These are phyloP conservation scores for Penicillium malachiteum DNA, from an alignment of 495 filamentous ascomycete species.

Conservation along the genomic window DNA sequence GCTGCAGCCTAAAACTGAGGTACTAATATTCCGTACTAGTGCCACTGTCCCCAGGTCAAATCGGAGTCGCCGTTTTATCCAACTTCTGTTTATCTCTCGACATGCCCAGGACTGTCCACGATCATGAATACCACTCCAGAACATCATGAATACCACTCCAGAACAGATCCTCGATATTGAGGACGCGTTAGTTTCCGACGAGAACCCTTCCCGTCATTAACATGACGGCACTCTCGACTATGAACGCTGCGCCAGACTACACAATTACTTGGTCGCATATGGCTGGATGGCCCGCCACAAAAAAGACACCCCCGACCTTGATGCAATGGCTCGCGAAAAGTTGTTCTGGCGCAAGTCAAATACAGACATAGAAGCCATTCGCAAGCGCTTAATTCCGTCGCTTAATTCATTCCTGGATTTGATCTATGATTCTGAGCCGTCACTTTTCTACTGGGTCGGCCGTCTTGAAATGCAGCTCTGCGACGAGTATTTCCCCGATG, in stretches of 20 bases:
- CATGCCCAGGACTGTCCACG: too few relatives aligned
- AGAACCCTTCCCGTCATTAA: conserved; percentile 26
- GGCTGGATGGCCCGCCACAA: conserved; percentile 29
- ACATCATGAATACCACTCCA: too few relatives aligned
- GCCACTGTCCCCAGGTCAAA: too few relatives aligned
- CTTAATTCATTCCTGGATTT: conserved; percentile 28
- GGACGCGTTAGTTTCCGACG: conserved; percentile 23
- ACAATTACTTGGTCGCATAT: conserved; percentile 40
- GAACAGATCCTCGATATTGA: conserved; percentile 19
- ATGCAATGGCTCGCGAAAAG: conserved; percentile 14
- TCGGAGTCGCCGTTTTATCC: too few relatives aligned
- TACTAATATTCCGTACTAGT: too few relatives aligned
- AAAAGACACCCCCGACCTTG: not conserved
- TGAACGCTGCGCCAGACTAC: conserved; percentile 40
- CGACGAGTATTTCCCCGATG: not conserved
- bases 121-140: too few relatives aligned
- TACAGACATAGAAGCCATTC: conserved; percentile 7
- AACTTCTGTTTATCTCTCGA: too few relatives aligned
- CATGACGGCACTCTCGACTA: conserved; percentile 30
- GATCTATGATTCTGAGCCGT: conserved; percentile 15
- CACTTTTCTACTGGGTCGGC: conserved; percentile 26
- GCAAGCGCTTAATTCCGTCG: conserved; percentile 21
- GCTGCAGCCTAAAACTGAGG: too few relatives aligned
- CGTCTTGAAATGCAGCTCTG: not conserved
- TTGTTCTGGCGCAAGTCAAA: too few relatives aligned